Conservation (phyloP, 2,329 filamentous ascomycete genomes). For the Cryoendolithus antarcticus region DNA sequence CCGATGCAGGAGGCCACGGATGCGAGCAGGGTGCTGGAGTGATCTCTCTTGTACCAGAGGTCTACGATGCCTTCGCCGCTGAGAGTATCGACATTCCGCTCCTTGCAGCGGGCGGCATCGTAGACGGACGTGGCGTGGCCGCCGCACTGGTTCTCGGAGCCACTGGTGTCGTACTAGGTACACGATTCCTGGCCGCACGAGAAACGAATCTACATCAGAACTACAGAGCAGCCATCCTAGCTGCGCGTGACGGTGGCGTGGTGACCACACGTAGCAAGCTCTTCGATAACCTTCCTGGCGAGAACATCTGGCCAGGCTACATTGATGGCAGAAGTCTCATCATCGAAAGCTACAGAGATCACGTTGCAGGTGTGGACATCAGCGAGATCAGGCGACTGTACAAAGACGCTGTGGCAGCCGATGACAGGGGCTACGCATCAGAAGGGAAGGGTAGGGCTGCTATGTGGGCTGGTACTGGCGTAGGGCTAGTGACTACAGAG, state of each 20-base stretch:
- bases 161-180: conserved; percentile 47
- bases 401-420: conserved; percentile 36
- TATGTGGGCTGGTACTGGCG: conserved; percentile 50
- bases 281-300: conserved; percentile 44
- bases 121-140: conserved; percentile 42
- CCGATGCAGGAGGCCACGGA: conserved; percentile 54
- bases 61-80: conserved; percentile 28
- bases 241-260: conserved; percentile 37
- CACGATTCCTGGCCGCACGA: conserved; percentile 44
- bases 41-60: conserved; percentile 46
- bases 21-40: conserved; percentile 42
- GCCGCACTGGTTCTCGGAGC: conserved; percentile 44
- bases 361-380: conserved; percentile 9
- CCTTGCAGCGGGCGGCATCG: conserved; percentile 49
- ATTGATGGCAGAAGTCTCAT: conserved; percentile 47
- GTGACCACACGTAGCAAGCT: conserved; percentile 38
- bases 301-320: conserved; percentile 42
- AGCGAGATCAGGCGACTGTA: conserved; percentile 24
- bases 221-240: conserved; percentile 35
- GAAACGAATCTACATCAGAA: conserved; percentile 37
- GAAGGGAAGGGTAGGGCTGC: conserved; percentile 39
- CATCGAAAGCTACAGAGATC: conserved; percentile 38
- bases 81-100: conserved; percentile 20
- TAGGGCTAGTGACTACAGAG: conserved; percentile 44
- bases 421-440: conserved; percentile 41